Evolutionary conservation across 2,329 filamentous ascomycete genomes (phyloP), one percentile per base, ranked within the genome.

Genomic region (Colletotrichum liriopes): DNA sequence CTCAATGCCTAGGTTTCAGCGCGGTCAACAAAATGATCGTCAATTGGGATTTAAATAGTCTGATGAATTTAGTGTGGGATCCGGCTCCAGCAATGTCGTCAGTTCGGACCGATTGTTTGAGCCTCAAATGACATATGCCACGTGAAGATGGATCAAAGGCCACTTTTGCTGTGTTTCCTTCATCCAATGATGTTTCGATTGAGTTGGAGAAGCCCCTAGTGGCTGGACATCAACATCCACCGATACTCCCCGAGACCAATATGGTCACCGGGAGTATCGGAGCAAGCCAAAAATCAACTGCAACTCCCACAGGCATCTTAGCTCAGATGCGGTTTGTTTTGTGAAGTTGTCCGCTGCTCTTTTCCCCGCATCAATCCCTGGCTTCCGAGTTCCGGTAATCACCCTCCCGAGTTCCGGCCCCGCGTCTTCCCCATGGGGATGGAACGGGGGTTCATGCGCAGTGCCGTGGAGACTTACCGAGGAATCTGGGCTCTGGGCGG

Each of bases 171-270:
- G 23, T 32, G 37, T 32, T 45, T 43, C 56, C 43, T 35, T 49
- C 32, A 35, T 60, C 65, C 69, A 69, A 69, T 72, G n/a, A 58
- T 37, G 43, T 54, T 23, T 23, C 56, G 59, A 69, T 7, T 35
- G 23, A 16, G 16, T 59, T 58, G 58, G 45, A 14, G 43, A 62
- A 67, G 5, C 20, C 23, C n/a, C 29, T 16, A 16, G 8, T 47
- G 18, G 35, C 49, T 32, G 1, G 1, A 41, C 37, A 12, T 35
- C 26, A 7, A n/a, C 49, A 9, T 7, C 35, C 7, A 20, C 59
- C 52, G 66, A 60, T 47, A 60, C 43, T 69, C 69, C 52, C 69
- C 59, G 65, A 32, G 9, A 47, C n/a, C n/a, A 12, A 3, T 2
- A 16, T 20, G 2, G 12, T 20, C 3, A 16, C 16, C 14, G 45